phyloP scores from a whole-genome alignment of 768 basidiomycete genomes.

The Ramaria rubella region DNA sequence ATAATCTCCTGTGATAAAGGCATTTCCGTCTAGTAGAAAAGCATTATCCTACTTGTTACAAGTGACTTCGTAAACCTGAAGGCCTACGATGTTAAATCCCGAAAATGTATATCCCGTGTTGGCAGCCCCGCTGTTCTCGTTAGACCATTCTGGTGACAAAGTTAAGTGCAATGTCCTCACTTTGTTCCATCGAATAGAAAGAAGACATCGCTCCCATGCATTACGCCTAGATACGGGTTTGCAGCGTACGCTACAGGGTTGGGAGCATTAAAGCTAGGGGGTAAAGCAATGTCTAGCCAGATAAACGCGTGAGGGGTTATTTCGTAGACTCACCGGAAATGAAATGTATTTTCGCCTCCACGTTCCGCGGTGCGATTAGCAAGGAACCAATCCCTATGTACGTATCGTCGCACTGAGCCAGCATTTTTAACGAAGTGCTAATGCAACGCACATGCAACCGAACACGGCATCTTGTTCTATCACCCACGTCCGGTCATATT shows the following conservation, averaged over 20 bases:
- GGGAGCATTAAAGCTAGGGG: conserved; percentile 41
- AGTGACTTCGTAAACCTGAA: too few species aligned
- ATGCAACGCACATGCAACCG: conserved; percentile 34
- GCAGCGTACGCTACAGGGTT: conserved; percentile 33
- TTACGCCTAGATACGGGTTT: conserved; percentile 33
- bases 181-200: conserved; percentile 35
- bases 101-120: conserved; percentile 33
- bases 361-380: conserved; percentile 27
- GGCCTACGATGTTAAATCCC: conserved; percentile 31
- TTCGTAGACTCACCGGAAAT: conserved; percentile 27
- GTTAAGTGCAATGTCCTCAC: not conserved
- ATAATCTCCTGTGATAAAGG: conserved; percentile 34
- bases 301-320: not conserved
- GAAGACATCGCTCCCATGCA: conserved; percentile 40
- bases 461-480: conserved; percentile 39
- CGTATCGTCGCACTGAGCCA: not conserved
- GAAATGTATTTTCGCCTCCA: conserved; percentile 29
- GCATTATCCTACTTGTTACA: too few species aligned
- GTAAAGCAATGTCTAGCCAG: not conserved
- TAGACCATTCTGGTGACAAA: too few species aligned
- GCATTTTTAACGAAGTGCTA: not conserved
- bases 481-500: conserved; percentile 35
- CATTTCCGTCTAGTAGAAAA: conserved; percentile 29
- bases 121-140: conserved; percentile 6
- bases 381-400: conserved; percentile 34